Conservation (phyloP, 176 grass and related monocot genomes). For the Echinochloa phyllopogon region DNA sequence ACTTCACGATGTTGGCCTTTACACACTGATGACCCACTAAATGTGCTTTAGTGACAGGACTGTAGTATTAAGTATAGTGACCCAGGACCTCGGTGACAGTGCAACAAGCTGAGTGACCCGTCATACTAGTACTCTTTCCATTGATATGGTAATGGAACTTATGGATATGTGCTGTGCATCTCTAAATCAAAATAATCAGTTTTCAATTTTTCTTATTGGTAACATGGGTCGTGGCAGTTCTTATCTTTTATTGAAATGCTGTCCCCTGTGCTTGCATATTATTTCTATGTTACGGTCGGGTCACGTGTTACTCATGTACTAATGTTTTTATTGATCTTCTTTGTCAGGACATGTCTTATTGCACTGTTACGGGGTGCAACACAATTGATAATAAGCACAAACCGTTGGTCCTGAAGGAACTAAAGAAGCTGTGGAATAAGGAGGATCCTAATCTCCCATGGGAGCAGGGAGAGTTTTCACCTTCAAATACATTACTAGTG, state of each 20-base stretch:
- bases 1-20: neutral
- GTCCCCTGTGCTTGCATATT: neutral
- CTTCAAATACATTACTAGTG: conserved; percentile 90
- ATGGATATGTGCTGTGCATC: neutral
- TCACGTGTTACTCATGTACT: neutral
- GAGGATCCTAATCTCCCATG: conserved; percentile 77
- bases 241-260: neutral
- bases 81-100: neutral
- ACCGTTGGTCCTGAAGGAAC: conserved; percentile 87
- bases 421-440: conserved; percentile 91
- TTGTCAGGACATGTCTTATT: conserved; percentile 73
- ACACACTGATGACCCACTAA: neutral
- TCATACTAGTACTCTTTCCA: neutral
- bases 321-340: conserved; percentile 26
- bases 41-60: neutral
- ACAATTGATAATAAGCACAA: conserved; percentile 70
- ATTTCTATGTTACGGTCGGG: neutral
- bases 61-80: neutral
- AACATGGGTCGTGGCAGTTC: neutral
- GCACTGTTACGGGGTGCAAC: conserved; percentile 64
- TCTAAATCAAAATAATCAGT: neutral
- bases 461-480: conserved; percentile 74
- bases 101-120: neutral
- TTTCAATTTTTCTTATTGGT: neutral
- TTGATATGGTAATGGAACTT: conserved; percentile 24